These are phyloP conservation scores for Wickerhamia fluorescens DNA, from an alignment of 805 yeast species.

Conservation along the genomic window DNA sequence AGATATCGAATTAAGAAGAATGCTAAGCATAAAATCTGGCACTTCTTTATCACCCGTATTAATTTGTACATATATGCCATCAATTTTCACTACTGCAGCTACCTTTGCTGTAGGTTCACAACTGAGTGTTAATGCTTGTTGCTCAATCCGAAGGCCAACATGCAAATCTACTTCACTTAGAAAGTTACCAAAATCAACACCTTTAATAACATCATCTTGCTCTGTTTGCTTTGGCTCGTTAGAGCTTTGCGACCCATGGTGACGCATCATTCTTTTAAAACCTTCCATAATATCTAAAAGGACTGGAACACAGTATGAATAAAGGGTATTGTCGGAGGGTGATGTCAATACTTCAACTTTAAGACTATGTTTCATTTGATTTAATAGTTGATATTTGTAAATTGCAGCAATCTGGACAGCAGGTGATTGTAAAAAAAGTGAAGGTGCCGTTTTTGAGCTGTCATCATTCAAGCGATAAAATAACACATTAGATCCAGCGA, in stretches of 20 bases:
- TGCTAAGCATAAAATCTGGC: slow-evolving; percentile 32
- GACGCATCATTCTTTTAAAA: slow-evolving; percentile 38
- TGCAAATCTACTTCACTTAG: slow-evolving; percentile 54
- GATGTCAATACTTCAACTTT: slow-evolving; percentile 52
- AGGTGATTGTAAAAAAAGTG: slow-evolving; percentile 68
- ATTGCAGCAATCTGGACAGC: slow-evolving; percentile 53
- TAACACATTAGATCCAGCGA: slow-evolving; percentile 63
- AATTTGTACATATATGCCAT: slow-evolving; percentile 54
- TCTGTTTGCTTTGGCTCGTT: slow-evolving; percentile 5
- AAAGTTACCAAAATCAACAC: slow-evolving; percentile 31
- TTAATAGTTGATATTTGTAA: slow-evolving; percentile 37
- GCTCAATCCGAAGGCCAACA: slow-evolving; percentile 56
- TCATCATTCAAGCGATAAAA: slow-evolving; percentile 39
- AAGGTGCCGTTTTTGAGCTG: slow-evolving; percentile 31
- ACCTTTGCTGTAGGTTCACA: slow-evolving; percentile 95
- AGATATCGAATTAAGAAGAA: slow-evolving; percentile 47
- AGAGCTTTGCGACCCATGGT: slow-evolving; percentile 14
- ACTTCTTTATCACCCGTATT: slow-evolving; percentile 41
- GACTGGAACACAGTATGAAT: slow-evolving; percentile 75
- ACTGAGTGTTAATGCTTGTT: slow-evolving; percentile 70
- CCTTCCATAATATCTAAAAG: slow-evolving; percentile 51
- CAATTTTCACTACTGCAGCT: slow-evolving; percentile 73
- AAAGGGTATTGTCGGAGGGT: slow-evolving; percentile 63
- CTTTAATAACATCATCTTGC: slow-evolving; percentile 2
- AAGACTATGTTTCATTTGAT: slow-evolving; percentile 36